Evolutionary conservation across 2,329 filamentous ascomycete species (phyloP), one percentile per base, ranked within the genome.

Genomic region (Rhynchosporium agropyri): DNA sequence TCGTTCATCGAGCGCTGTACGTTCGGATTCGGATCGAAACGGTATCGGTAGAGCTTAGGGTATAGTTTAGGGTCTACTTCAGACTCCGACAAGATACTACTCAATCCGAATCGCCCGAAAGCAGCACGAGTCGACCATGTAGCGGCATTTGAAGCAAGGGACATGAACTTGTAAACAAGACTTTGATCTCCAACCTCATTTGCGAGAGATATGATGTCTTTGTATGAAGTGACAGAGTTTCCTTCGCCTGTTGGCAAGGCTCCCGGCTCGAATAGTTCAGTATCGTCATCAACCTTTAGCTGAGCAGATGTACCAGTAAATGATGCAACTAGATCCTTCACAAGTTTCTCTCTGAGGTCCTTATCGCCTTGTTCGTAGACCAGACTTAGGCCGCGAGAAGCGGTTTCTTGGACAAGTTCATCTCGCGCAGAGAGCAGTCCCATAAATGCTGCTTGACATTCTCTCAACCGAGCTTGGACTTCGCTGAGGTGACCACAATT

Each of bases 81-180:
- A 0, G 93, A 93, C 71, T 96, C 92, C 0, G 92, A 95, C 54
- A 99, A 84, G 65, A 99, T 94, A 68, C 85, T 95, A 75, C 92
- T 96, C 56, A 99, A 83, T 0, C 95, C 95, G 69, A 98, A 97
- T 10, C 92, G 85, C 2, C 95, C 95, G 76, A 99, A 98, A 0
- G 95, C 95, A 0, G 95, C 96, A 57, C 95, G 86, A n/a, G 92
- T 96, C 1, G 92, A 94, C 95, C 95, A 99, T 15, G 96, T 96
- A 0, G 93, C 92, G 54, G 96, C 96, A 72, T 97, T 97, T 1
- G 92, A 92, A 2, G 95, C 95, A 69, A 99, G 83, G 0, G 93
- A 94, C 95, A 99, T 99, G 78, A 99, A 98, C 65, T 93, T 92
- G 79, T 99, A 99, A 0, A 98, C 91, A n/a, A 99, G 81, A 69